Base-by-base conservation (phyloP, 208 protist genomes). In the Phytomonas francai region DNA sequence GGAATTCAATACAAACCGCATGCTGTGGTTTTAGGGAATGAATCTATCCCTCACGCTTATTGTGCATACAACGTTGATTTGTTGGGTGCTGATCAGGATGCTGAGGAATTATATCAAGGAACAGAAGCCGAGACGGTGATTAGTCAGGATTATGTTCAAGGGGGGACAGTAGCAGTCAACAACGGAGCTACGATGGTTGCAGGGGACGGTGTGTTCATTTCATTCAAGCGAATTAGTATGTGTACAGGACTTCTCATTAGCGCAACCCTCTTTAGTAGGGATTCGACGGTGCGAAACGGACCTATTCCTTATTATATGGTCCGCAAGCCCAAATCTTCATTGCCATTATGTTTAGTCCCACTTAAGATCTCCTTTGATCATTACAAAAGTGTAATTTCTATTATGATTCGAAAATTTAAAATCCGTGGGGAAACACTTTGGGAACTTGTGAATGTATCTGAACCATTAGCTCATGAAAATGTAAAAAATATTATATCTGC, bases 371-470 rank as follows among this genome's bases (percentile, higher is more conserved):
- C 49, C 25, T 67, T 74, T 65, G 66, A 65, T 31, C 49, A 58
- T 12, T 78, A 71, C 65, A 79, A 71, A 31, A 88, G 82, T 69
- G 79, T 75, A 65, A 63, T 88, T 34, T 67, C 81, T 22, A 36
- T 93, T 16, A 93, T 93, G 88, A 66, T 93, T 36, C 82, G 85
- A 5, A 81, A 80, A 58, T 58, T 85, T 7, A 80, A 77, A 28
- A 68, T 67, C 39, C 75, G 81, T 61, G 78, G 70, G 0, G 79
- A 89, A 51, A 60, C 63, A 9, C 62, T 67, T 33, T 94, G 88
- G 88, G 85, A 94, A 68, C 63, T 94, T 45, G 79, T 89, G n/a
- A 82, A 80, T 68, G 72, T 94, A 33, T 79, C 64, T 30, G 88
- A 94, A 61, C 72, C 67, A 0, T 57, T 89, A 12, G 25, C 34